Evolutionary conservation across 306 rosid species (phyloP).

Genomic region (Lathyrus oleraceus): DNA sequence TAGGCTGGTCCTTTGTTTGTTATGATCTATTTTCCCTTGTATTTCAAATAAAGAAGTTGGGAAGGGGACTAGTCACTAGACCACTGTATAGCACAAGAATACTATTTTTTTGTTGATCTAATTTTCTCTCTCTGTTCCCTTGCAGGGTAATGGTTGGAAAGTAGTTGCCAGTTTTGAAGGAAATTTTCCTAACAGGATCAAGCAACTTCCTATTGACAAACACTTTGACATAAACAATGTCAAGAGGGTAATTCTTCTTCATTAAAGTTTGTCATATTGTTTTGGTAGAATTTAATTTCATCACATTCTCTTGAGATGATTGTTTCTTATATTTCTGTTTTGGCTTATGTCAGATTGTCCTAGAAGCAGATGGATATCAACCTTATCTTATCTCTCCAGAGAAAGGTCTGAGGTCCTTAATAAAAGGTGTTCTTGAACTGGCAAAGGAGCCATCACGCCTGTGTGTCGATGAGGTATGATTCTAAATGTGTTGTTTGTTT

Average conservation of each 20-base stretch:
- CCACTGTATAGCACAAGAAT: conserved; percentile 1
- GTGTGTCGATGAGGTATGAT: conserved; percentile 94
- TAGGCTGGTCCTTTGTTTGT: conserved; percentile 13
- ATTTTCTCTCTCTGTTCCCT: conserved; percentile 31
- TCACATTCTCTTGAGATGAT: conserved; percentile 24
- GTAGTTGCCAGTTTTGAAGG: conserved; percentile 99
- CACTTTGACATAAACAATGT: conserved; percentile 96
- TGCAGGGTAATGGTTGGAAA: conserved; percentile 97
- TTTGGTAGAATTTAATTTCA: conserved; percentile 18
- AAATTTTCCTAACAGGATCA: conserved; percentile 88
- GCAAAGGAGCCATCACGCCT: conserved; percentile 97
- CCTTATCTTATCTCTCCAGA: conserved; percentile 99
- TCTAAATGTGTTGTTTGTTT: conserved; percentile 22
- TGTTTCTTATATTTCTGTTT: conserved; percentile 25
- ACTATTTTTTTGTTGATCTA: conserved; percentile 22
- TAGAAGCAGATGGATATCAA: conserved; percentile 99
- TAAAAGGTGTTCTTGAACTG: conserved; percentile 92
- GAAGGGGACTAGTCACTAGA: not conserved
- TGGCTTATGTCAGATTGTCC: conserved; percentile 67
- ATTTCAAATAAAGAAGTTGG: conserved; percentile 10
- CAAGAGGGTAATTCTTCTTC: conserved; percentile 67
- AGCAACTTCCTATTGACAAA: conserved; percentile 92
- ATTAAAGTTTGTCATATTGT: conserved; percentile 7
- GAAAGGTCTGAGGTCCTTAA: conserved; percentile 96
- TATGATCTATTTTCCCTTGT: not conserved